phyloP scores from a whole-genome alignment of 805 yeast species.

The Ogataea pini region DNA sequence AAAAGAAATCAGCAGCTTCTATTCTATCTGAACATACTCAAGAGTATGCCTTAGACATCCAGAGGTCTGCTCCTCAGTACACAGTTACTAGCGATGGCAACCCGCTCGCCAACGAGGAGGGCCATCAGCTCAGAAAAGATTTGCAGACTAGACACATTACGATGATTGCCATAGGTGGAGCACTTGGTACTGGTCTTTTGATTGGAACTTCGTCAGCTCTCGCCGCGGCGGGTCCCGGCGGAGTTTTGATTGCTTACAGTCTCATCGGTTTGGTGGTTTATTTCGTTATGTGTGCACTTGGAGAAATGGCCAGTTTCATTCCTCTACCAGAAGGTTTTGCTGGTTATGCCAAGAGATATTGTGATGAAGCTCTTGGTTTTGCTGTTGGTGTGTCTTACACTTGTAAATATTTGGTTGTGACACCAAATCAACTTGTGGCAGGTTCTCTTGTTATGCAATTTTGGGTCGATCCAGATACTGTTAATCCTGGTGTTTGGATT shows the following conservation, averaged over 20 bases:
- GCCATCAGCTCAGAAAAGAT: constrained; percentile 46
- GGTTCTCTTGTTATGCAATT: constrained; percentile 55
- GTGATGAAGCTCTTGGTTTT: constrained; percentile 55
- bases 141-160: constrained; percentile 53
- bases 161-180: constrained; percentile 78
- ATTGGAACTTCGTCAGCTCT: constrained; percentile 77
- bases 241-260: constrained; percentile 62
- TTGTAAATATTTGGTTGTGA: constrained; percentile 51
- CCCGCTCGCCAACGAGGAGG: constrained; percentile 43
- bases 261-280: constrained; percentile 72
- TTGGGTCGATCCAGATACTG: constrained; percentile 48
- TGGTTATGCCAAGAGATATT: constrained; percentile 53
- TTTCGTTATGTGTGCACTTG: constrained; percentile 59
- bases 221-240: constrained; percentile 69
- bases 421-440: constrained; percentile 60
- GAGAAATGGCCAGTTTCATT: constrained; percentile 56
- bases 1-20: constrained; percentile 5
- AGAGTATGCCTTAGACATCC: constrained; percentile 48
- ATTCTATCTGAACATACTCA: constrained; percentile 37
- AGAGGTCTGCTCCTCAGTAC: constrained; percentile 36
- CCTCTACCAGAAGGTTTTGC: constrained; percentile 59
- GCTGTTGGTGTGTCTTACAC: constrained; percentile 58
- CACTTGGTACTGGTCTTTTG: constrained; percentile 77
- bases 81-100: constrained; percentile 23
- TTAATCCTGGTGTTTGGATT: constrained; percentile 58